Percentiles rank a stretch among this genome's conserved stretches.
Conservation (phyloP, 1,284 basidiomycete species). For the Anthracocystis panici-leucophaei region DNA sequence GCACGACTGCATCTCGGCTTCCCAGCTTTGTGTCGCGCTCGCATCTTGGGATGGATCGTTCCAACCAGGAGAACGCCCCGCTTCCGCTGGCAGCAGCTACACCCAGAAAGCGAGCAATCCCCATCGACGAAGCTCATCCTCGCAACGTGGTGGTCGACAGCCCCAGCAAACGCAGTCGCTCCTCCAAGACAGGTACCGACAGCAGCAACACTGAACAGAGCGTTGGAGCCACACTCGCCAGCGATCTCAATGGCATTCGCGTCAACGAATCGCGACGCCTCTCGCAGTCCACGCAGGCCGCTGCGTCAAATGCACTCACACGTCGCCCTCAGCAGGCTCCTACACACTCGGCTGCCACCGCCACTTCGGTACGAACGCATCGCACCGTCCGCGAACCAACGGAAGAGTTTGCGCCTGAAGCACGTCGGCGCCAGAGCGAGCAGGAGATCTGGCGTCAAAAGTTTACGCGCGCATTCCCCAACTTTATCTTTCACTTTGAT, state of each 20-base stretch:
- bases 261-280: slow-evolving; percentile 37
- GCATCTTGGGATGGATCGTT: slow-evolving; percentile 41
- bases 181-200: slow-evolving; percentile 49
- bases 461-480: slow-evolving; percentile 61
- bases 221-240: slow-evolving; percentile 41
- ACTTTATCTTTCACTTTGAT: slow-evolving; percentile 67
- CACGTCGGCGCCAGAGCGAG: slow-evolving; percentile 48
- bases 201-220: slow-evolving; percentile 50
- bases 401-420: slow-evolving; percentile 53
- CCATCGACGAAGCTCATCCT: slow-evolving; percentile 61
- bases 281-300: slow-evolving; percentile 14
- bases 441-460: slow-evolving; percentile 58
- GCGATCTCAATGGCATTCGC: slow-evolving; percentile 43
- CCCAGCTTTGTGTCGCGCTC: slow-evolving; percentile 51
- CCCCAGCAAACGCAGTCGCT: slow-evolving; percentile 58
- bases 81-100: slow-evolving; percentile 39
- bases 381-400: slow-evolving; percentile 56
- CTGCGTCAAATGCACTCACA: slow-evolving; percentile 8
- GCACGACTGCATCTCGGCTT: slow-evolving; percentile 24
- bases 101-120: slow-evolving; percentile 66
- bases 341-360: slow-evolving; percentile 8
- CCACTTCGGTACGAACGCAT: slow-evolving; percentile 54
- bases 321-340: slow-evolving; percentile 22
- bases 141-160: slow-evolving; percentile 58
- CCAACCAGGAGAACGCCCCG: slow-evolving; percentile 44